Evolutionary conservation across 495 filamentous ascomycete species (phyloP).

Genomic region (Sabuloglossum arenarium): DNA sequence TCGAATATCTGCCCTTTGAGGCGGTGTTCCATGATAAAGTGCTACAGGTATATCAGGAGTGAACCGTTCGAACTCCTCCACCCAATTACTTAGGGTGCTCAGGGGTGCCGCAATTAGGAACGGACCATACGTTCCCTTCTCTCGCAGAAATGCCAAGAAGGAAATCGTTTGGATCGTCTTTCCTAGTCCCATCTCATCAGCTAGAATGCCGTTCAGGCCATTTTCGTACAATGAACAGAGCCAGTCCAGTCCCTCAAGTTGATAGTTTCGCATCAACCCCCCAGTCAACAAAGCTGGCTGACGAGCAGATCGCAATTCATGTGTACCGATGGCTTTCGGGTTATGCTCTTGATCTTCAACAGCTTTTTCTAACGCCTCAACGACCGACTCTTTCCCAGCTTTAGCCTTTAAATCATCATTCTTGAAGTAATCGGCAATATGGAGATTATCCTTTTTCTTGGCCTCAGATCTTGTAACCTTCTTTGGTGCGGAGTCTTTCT

Average conservation of each 20-base stretch:
- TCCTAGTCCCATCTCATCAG: slow-evolving; percentile 94
- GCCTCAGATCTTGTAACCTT: not conserved
- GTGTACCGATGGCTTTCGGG: slow-evolving; percentile 44
- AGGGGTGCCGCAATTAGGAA: slow-evolving; percentile 80
- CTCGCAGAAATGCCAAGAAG: slow-evolving; percentile 70
- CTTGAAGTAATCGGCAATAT: slow-evolving; percentile 35
- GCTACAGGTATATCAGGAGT: slow-evolving; percentile 68
- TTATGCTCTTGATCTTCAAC: slow-evolving; percentile 34
- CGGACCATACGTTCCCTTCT: slow-evolving; percentile 68
- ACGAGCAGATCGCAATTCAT: slow-evolving; percentile 56
- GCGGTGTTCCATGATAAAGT: slow-evolving; percentile 70
- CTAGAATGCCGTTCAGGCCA: slow-evolving; percentile 83
- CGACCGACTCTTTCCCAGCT: slow-evolving; percentile 27
- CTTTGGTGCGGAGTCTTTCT: slow-evolving; percentile 10
- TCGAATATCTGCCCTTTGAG: slow-evolving; percentile 51
- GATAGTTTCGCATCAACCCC: slow-evolving; percentile 83
- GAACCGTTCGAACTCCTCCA: slow-evolving; percentile 86
- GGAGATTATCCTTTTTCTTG: slow-evolving; percentile 16
- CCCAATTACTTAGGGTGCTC: slow-evolving; percentile 87
- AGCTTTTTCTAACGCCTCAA: slow-evolving; percentile 32
- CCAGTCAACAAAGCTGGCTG: slow-evolving; percentile 73
- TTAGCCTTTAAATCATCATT: slow-evolving; percentile 30
- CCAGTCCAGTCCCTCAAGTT: slow-evolving; percentile 89
- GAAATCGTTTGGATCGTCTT: slow-evolving; percentile 93
- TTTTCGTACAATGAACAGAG: slow-evolving; percentile 73